Base-by-base conservation (phyloP, 148 eudicot genomes). In the Amaranthus hypochondriacus region DNA sequence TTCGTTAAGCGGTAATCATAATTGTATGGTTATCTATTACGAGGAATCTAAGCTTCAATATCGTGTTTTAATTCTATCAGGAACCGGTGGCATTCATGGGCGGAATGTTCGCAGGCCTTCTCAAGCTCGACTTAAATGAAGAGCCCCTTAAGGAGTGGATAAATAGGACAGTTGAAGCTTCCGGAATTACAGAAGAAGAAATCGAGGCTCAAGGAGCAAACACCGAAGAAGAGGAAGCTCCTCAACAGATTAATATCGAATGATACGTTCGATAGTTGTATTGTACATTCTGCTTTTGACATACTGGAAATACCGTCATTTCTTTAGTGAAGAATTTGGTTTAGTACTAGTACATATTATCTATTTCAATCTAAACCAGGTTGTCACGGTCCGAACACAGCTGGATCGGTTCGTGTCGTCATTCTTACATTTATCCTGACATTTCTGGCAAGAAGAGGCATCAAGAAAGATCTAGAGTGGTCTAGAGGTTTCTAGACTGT, bases 81-180 rank as follows among this genome's bases (percentile, higher is more conserved):
- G 98, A 94, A 70, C 98, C 98, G 5, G 85, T 94, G 48, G 98
- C 98, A 15, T 94, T 94, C 78, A 68, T 89, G 89, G 98, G 97
- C 76, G 98, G 98, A 68, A 66, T 94, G 64, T 88, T 94, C 85
- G 98, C 96, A 3, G 98, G 98, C 7, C 78, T 94, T 72, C 74
- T 94, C 74, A 91, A 92, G 89, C 97, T 94, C 63, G 97, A 94
- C 79, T 81, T 94, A 81, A 89, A 88, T 54, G 98, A 94, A 80
- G 98, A 94, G 50, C 98, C 98, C 39, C 83, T 94, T 43, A 94
- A 81, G 75, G 93, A 91, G 74, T 94, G 98, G 98, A 77, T 94
- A 56, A 59, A 76, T 9, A 87, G 86, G 79, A 94, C 96, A 8
- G 93, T 86, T 12, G 95, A 94, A 87, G 89, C 97, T 71, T 84